Percentiles rank a stretch among this genome's conserved stretches.
phyloP scores from a whole-genome alignment of 2,329 filamentous ascomycete genomes.

The Mollisiaceae sp. region DNA sequence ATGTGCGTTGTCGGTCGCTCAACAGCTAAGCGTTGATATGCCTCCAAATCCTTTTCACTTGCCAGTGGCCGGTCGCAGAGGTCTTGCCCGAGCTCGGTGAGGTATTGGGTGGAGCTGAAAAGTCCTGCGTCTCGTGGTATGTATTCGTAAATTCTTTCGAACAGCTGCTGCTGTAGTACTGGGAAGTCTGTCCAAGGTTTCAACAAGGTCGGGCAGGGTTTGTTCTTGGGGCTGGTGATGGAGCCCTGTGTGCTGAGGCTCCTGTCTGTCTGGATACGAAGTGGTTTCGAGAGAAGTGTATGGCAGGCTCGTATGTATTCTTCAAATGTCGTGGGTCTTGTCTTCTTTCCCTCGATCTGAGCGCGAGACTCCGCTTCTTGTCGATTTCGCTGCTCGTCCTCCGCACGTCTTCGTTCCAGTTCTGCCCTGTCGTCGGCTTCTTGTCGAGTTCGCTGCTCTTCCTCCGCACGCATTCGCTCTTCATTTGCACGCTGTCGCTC shows the following conservation, averaged over 20 bases:
- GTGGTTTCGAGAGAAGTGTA: slow-evolving; percentile 32
- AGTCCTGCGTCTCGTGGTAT: slow-evolving; percentile 28
- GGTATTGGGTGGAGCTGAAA: slow-evolving; percentile 34
- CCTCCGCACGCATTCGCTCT: slow-evolving; percentile 25
- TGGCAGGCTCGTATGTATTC: slow-evolving; percentile 33
- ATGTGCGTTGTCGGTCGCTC: slow-evolving; percentile 40
- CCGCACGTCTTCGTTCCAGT: slow-evolving; percentile 22
- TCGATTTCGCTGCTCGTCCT: slow-evolving; percentile 28
- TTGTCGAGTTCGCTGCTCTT: slow-evolving; percentile 24
- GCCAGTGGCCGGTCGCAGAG: slow-evolving; percentile 33
- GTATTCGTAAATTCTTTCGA: slow-evolving; percentile 30
- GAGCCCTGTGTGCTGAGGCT: slow-evolving; percentile 35
- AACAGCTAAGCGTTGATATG: slow-evolving; percentile 40
- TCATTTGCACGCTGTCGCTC: too few species aligned
- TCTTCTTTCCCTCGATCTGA: slow-evolving; percentile 25
- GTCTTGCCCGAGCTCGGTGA: slow-evolving; percentile 33
- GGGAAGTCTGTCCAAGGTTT: slow-evolving; percentile 34
- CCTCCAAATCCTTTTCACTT: slow-evolving; percentile 41
- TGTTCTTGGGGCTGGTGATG: slow-evolving; percentile 35
- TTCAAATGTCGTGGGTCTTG: slow-evolving; percentile 31
- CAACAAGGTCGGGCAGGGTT: slow-evolving; percentile 31
- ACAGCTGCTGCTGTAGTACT: slow-evolving; percentile 27
- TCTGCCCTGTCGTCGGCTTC: slow-evolving; percentile 19
- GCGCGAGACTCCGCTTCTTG: slow-evolving; percentile 11
- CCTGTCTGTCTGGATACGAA: slow-evolving; percentile 35